Percentiles rank a stretch among this genome's conserved stretches.
phyloP scores from a whole-genome alignment of 306 rosid species.

The Crotalaria pallida region DNA sequence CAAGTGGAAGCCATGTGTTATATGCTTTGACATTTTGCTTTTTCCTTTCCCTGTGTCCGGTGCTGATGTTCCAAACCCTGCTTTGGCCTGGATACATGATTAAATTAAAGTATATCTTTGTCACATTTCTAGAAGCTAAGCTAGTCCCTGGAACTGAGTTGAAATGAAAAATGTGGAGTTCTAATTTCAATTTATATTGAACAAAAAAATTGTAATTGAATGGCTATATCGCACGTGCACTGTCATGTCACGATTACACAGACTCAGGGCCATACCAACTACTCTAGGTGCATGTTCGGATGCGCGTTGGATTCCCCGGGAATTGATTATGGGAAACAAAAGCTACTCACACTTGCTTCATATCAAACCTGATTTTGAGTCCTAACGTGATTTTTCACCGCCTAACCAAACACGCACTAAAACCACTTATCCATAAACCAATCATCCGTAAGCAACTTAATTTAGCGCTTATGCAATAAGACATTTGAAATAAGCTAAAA shows the following conservation, averaged over 20 bases:
- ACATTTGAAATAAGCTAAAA: no score
- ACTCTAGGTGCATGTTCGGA: no score
- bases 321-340: no score
- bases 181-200: neutral
- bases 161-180: neutral
- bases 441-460: no score
- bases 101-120: neutral
- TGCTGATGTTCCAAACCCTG: constrained; percentile 36
- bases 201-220: neutral
- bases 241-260: neutral
- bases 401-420: no score
- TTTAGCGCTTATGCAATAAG: no score
- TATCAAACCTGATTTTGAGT: no score
- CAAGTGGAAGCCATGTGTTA: constrained; percentile 58
- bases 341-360: no score
- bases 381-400: no score
- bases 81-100: constrained; percentile 29
- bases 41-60: constrained; percentile 53
- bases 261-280: neutral
- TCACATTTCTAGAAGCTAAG: neutral
- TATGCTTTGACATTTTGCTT: constrained; percentile 37
- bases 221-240: neutral
- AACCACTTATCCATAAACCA: no score
- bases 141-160: neutral
- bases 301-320: no score